Evolutionary conservation across 2,329 filamentous ascomycete species (phyloP).

Genomic region (Biscogniauxia sp.): DNA sequence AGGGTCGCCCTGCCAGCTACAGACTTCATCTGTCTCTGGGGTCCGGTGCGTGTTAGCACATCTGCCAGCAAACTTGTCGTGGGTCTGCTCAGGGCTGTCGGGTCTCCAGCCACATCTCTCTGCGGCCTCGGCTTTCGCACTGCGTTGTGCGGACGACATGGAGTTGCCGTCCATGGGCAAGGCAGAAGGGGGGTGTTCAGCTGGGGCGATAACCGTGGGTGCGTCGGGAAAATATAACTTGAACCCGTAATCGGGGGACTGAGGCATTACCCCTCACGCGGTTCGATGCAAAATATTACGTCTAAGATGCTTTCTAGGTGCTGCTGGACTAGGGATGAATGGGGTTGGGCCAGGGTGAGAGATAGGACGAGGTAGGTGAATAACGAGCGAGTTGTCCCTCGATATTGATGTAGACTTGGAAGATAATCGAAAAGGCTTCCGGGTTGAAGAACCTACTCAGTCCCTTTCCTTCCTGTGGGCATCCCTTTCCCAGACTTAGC

Average conservation of each 20-base stretch:
- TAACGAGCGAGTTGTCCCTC: neutral
- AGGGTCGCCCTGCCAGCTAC: conserved; percentile 26
- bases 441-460: neutral
- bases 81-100: neutral
- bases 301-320: conserved; percentile 7
- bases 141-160: conserved; percentile 12
- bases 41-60: neutral
- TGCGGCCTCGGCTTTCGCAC: conserved; percentile 8
- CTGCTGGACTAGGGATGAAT: conserved; percentile 9
- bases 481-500: neutral
- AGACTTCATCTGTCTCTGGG: conserved; percentile 12
- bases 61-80: neutral
- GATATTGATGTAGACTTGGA: neutral
- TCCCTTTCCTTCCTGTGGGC: no score
- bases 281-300: conserved; percentile 15
- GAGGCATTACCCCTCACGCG: conserved; percentile 6
- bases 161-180: conserved; percentile 10
- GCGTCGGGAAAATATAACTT: conserved; percentile 4
- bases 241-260: conserved; percentile 8
- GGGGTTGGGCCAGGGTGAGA: neutral
- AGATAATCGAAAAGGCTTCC: neutral
- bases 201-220: neutral
- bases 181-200: neutral
- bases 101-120: conserved; percentile 10
- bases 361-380: conserved; percentile 3